These are phyloP conservation scores for Neofusicoccum parvum DNA, from an alignment of 2,329 filamentous ascomycete species.

Conservation along the genomic window DNA sequence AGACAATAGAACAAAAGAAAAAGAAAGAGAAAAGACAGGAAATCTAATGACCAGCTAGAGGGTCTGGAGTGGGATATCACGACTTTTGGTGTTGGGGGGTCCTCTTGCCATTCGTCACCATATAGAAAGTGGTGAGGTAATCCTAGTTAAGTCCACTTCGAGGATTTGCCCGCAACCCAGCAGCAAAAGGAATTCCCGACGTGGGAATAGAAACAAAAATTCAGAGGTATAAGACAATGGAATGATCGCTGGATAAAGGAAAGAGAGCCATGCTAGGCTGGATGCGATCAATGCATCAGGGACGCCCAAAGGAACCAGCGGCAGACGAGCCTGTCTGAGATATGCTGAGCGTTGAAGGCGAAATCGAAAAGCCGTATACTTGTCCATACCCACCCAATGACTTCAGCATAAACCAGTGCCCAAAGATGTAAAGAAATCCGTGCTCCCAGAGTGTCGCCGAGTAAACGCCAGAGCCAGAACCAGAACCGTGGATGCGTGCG, in stretches of 20 bases:
- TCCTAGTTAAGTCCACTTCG: slow-evolving; percentile 2
- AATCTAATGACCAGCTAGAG: slow-evolving; percentile 2
- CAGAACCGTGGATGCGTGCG: slow-evolving; percentile 9
- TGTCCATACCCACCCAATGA: neutral
- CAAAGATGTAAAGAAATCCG: neutral
- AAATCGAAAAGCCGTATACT: neutral
- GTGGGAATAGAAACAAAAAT: neutral
- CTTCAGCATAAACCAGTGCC: neutral
- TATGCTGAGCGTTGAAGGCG: neutral
- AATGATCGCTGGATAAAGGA: neutral
- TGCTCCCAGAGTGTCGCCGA: slow-evolving; percentile 11
- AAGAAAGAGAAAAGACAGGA: neutral
- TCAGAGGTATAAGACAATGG: neutral
- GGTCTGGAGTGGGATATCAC: slow-evolving; percentile 3
- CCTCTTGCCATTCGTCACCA: neutral
- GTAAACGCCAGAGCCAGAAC: slow-evolving; percentile 14
- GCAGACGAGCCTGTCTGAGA: neutral
- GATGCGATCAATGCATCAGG: neutral
- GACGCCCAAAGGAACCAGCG: neutral
- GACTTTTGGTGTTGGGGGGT: neutral
- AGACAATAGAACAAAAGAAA: neutral
- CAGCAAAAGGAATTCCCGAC: neutral
- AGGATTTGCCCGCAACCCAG: neutral
- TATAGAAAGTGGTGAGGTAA: neutral
- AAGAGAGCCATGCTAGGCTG: neutral